These are phyloP conservation scores for Mariannaea elegans DNA, from an alignment of 2,329 filamentous ascomycete species.

Conservation along the genomic window DNA sequence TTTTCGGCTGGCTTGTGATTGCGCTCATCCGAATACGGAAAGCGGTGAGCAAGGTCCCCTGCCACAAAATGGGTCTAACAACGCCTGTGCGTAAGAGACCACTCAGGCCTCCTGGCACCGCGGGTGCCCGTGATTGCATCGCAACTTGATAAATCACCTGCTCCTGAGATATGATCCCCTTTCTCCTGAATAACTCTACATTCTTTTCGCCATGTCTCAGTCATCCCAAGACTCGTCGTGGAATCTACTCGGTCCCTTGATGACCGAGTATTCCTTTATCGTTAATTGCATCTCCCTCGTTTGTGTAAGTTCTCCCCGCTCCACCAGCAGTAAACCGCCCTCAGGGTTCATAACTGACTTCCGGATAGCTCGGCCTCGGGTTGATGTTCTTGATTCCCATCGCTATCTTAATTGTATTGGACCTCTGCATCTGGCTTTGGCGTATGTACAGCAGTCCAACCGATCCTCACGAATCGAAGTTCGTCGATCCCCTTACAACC, in stretches of 20 bases:
- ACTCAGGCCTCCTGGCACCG: slow-evolving; percentile 25
- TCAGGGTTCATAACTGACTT: slow-evolving; percentile 24
- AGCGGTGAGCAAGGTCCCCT: slow-evolving; percentile 36
- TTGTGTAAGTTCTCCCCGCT: slow-evolving; percentile 45
- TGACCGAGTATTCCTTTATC: slow-evolving; percentile 44
- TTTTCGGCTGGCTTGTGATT: slow-evolving; percentile 21
- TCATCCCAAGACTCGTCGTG: slow-evolving; percentile 35
- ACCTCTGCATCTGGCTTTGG: slow-evolving; percentile 63
- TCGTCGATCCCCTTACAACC: slow-evolving; percentile 24
- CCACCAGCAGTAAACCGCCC: slow-evolving; percentile 3
- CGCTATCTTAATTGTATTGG: slow-evolving; percentile 57
- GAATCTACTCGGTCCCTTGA: slow-evolving; percentile 36
- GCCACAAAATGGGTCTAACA: slow-evolving; percentile 7
- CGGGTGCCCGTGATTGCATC: slow-evolving; percentile 33
- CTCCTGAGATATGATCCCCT: slow-evolving; percentile 36
- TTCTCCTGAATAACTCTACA: slow-evolving; percentile 27
- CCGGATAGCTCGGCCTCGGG: slow-evolving; percentile 53
- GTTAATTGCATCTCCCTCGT: slow-evolving; percentile 49
- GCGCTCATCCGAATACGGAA: slow-evolving; percentile 30
- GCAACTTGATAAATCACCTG: slow-evolving; percentile 29
- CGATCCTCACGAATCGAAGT: slow-evolving; percentile 25
- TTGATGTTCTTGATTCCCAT: slow-evolving; percentile 58
- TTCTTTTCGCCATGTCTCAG: slow-evolving; percentile 38
- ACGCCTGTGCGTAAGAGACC: slow-evolving; percentile 8
- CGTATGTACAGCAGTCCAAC: slow-evolving; percentile 43